These are phyloP conservation scores for Penicillium canariense DNA, from an alignment of 495 filamentous ascomycete species.

Conservation along the genomic window DNA sequence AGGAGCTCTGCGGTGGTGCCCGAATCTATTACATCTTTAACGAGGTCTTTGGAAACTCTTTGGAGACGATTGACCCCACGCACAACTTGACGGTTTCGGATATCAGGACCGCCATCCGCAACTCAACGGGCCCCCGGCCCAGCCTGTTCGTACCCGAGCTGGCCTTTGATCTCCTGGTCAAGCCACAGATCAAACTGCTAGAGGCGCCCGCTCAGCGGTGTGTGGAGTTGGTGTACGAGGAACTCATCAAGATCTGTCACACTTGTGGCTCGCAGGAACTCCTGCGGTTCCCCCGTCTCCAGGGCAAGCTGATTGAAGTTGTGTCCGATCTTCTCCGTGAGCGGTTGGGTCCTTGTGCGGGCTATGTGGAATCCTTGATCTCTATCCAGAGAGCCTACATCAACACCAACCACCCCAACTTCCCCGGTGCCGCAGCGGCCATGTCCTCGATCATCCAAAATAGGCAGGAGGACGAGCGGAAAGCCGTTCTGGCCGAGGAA, in stretches of 20 bases:
- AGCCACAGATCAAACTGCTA: conserved; percentile 96
- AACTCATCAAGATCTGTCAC: conserved; percentile 98
- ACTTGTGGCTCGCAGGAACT: conserved; percentile 96
- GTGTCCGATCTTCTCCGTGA: conserved; percentile 96
- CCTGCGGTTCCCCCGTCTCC: conserved; percentile 84
- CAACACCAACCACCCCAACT: conserved; percentile 99
- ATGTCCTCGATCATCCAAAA: conserved; percentile 95
- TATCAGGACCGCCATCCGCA: conserved; percentile 96
- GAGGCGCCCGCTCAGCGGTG: conserved; percentile 95
- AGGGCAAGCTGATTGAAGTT: conserved; percentile 96
- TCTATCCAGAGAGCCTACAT: conserved; percentile 98
- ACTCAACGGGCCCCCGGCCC: conserved; percentile 93
- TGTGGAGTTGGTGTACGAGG: conserved; percentile 97
- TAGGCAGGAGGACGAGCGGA: conserved; percentile 90
- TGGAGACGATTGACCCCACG: conserved; percentile 94
- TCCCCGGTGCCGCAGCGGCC: conserved; percentile 93
- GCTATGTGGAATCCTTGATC: conserved; percentile 93
- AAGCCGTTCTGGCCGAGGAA: conserved; percentile 75
- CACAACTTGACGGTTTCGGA: conserved; percentile 93
- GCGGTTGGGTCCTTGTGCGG: conserved; percentile 80
- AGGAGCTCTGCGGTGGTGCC: conserved; percentile 94
- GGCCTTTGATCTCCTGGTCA: conserved; percentile 95
- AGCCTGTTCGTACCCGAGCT: conserved; percentile 97
- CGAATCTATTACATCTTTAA: conserved; percentile 99
- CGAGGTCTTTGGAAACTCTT: conserved; percentile 94